A percentile compares a stretch with the other conserved stretches of the same genome.
These are phyloP conservation scores for Volvox carteri DNA, from an alignment of 163 green algal species.

Conservation along the genomic window DNA sequence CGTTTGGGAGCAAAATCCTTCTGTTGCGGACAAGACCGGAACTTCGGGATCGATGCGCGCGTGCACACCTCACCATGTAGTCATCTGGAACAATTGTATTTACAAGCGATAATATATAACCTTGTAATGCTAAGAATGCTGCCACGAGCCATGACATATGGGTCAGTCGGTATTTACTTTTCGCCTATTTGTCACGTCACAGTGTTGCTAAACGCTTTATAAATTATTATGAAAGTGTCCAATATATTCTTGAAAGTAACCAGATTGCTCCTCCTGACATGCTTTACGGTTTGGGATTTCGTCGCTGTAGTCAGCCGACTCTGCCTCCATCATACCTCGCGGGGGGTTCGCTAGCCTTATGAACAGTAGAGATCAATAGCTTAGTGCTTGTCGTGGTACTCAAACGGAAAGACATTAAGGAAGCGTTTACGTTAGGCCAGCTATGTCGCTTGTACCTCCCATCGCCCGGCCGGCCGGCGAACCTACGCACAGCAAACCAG, in stretches of 20 bases:
- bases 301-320: constrained; percentile 2
- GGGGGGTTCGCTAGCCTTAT: no score
- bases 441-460: neutral
- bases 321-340: no score
- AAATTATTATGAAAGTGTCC: no score
- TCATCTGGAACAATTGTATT: constrained; percentile 58
- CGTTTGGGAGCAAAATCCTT: no score
- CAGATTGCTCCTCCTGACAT: neutral
- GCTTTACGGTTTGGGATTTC: neutral
- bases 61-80: constrained; percentile 70
- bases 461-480: neutral
- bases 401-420: neutral
- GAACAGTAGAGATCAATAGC: no score
- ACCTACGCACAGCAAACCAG: neutral
- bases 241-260: no score
- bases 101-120: constrained; percentile 44
- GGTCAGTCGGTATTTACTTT: no score
- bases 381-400: no score
- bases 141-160: constrained; percentile 23
- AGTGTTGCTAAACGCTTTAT: no score
- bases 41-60: no score
- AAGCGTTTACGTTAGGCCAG: neutral
- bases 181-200: no score
- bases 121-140: constrained; percentile 19
- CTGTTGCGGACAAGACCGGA: no score